phyloP scores from a whole-genome alignment of 345 rosid genomes.

The Tarenaya hassleriana region DNA sequence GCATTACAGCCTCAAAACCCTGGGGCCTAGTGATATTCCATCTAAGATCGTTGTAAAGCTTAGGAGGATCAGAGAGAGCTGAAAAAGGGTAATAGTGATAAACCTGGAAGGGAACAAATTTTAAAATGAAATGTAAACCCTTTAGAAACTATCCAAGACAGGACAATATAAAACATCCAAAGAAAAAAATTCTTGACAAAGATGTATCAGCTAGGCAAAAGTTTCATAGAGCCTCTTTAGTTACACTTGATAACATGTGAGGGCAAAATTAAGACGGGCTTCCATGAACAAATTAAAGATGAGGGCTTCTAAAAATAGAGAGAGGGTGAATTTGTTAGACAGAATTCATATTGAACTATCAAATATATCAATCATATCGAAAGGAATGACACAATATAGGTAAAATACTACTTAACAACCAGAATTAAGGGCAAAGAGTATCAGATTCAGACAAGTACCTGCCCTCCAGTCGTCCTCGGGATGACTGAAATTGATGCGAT shows the following conservation, averaged over 20 bases:
- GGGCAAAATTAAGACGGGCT: background rate
- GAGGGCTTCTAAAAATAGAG: slow-evolving; percentile 1
- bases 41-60: slow-evolving; percentile 84
- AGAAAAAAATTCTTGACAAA: background rate
- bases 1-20: slow-evolving; percentile 91
- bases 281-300: background rate
- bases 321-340: slow-evolving; percentile 4
- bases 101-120: slow-evolving; percentile 45
- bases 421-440: slow-evolving; percentile 12
- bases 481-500: slow-evolving; percentile 83
- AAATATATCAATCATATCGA: background rate
- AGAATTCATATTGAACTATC: slow-evolving; percentile 5
- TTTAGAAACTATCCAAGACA: slow-evolving; percentile 4
- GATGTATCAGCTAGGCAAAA: slow-evolving; percentile 15
- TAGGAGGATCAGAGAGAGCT: slow-evolving; percentile 67
- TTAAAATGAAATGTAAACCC: background rate
- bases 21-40: slow-evolving; percentile 92
- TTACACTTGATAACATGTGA: background rate
- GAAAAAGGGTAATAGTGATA: slow-evolving; percentile 88
- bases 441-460: slow-evolving; percentile 37
- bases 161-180: slow-evolving; percentile 4
- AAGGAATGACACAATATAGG: background rate
- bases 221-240: background rate
- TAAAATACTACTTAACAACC: slow-evolving; percentile 3
- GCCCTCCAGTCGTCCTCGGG: slow-evolving; percentile 95